Evolutionary conservation across 192 early-diverging fungal genomes (phyloP), one percentile per base, ranked within the genome.

Genomic region (Phycomyces nitens): DNA sequence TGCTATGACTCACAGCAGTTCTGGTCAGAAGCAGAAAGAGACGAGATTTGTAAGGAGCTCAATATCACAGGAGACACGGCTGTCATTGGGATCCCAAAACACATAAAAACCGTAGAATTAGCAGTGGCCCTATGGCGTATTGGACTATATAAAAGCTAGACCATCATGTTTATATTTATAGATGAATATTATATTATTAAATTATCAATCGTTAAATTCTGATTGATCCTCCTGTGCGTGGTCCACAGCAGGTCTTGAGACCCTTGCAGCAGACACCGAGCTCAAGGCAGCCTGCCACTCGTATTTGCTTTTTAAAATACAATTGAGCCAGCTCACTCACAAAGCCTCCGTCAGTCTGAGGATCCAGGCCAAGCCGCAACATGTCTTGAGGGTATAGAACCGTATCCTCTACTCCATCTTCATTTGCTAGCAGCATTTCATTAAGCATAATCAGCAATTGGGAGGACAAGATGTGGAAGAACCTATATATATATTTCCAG

Each of bases 291-390:
- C 58, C 49, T 27, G 63, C 58, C 22, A 72, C 66, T 18, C 60
- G 50, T 22, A 84, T 56, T 9, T 70, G 27, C 41, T 74, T 68
- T 16, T 58, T 69, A 65, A 81, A 81, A 52, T 84, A 84, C n/a
- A 80, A 21, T 23, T 50, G 57, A 18, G 70, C 63, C 7, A 84
- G 64, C 41, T 78, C 76, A 47, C 64, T 24, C 4, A 84, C 65
- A 65, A 81, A 76, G 8, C 41, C 54, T 1, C 40, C 66, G 65
- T 84, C 82, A 9, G 57, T 67, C 4, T 38, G 29, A 5, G 74
- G 69, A 56, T 82, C 80, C 20, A 84, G 53, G 0, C 82, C 80
- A 24, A 84, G 47, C 18, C 68, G 49, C 16, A 62, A 65, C 40
- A 83, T 66, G 22, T 83, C 75, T 11, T 74, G 61, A 9, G 66